These are phyloP conservation scores for Przewalskia tangutica DNA, from an alignment of 257 asterid species.

Conservation along the genomic window DNA sequence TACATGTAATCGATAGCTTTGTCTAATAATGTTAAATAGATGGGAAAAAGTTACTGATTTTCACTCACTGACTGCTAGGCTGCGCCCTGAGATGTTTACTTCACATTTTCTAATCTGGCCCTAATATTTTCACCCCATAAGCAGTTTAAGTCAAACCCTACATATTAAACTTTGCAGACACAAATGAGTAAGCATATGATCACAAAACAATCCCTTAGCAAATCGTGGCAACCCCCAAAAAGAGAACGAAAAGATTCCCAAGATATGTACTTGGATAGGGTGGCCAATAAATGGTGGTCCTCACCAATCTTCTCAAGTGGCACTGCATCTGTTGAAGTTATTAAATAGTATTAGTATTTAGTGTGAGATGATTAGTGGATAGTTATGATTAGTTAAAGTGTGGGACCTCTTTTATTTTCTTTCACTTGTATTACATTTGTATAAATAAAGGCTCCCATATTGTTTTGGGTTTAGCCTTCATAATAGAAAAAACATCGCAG, in stretches of 20 bases:
- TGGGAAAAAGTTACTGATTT: no score
- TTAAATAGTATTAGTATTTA: no score
- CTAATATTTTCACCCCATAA: neutral
- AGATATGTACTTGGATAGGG: constrained; percentile 10
- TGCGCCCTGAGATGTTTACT: neutral
- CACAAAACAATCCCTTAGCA: neutral
- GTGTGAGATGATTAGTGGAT: no score
- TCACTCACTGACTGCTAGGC: neutral
- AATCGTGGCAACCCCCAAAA: neutral
- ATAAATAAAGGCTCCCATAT: no score
- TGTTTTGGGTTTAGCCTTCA: no score
- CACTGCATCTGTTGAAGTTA: no score
- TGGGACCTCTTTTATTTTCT: no score
- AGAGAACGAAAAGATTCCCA: constrained; percentile 13
- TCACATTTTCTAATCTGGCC: neutral
- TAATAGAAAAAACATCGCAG: no score
- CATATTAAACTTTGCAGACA: neutral
- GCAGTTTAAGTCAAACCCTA: neutral
- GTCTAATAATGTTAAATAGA: neutral
- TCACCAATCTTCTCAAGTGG: constrained; percentile 30
- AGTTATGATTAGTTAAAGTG: no score
- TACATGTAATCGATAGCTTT: neutral
- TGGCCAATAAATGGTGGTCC: constrained; percentile 49
- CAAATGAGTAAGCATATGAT: neutral
- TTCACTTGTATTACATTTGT: no score